Base-by-base conservation (phyloP, 139 green algal genomes). In the Spirogloea muscicola region DNA sequence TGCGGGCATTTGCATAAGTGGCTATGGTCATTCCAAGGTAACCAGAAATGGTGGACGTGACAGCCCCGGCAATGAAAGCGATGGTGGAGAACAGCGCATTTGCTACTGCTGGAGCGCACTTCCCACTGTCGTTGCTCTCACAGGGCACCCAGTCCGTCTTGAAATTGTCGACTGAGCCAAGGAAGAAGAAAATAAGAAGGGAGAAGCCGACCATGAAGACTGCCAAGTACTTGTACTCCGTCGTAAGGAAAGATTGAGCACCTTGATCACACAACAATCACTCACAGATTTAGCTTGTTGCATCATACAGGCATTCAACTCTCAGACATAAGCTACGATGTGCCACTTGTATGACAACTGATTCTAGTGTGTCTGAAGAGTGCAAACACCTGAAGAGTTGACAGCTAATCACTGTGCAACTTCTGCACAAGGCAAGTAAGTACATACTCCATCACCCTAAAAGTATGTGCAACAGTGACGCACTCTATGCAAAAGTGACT, bases 11-110 rank as follows among this genome's bases (percentile, higher is more conserved):
- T 71, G 93, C 93, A 62, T 33, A 98, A 1, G 91, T 96, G 52
- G 93, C 93, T 58, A 97, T 96, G 77, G 84, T 90, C 92, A 97
- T 98, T 81, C 93, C 90, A 25, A 97, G 81, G 84, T 91, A 98
- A 41, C 93, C 93, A 18, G 86, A 96, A 5, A 95, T 49, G 49
- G 93, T 91, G 58, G 93, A 97, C 5, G 93, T 97, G 33, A 74
- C 38, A 9, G 86, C 93, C 43, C 93, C 93, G 6, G 96, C 63
- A 4, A 94, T 58, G 86, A 98, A 98, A 55, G 93, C 79, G 21
- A 97, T 82, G 18, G 87, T 93, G 41, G 89, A 95, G 89, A 98
- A 98, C 29, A 90, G 79, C 44, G 89, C 92, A 79, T 93, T 95
- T 77, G 86, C 87, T 9, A 96, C 49, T 33, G 81, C 82, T 34